These are phyloP conservation scores for Phaseolus lunatus DNA, from an alignment of 306 rosid genomes.

Conservation along the genomic window DNA sequence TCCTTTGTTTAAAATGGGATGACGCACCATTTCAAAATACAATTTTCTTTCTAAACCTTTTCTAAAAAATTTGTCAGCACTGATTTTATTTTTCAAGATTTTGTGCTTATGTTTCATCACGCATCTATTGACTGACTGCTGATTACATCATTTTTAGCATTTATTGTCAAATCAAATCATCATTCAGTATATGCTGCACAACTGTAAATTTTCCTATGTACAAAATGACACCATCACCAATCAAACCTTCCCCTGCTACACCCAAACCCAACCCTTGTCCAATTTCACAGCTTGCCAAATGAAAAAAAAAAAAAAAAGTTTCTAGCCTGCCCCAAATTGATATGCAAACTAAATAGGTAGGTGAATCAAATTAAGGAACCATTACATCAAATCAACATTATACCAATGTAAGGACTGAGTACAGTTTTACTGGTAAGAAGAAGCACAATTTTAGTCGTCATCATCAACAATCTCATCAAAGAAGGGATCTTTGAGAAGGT, in stretches of 20 bases:
- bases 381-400: not conserved
- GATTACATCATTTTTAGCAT: slow-evolving; percentile 9
- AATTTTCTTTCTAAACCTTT: not conserved
- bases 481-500: slow-evolving; percentile 80
- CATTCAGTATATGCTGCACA: slow-evolving; percentile 31
- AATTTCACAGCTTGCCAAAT: slow-evolving; percentile 38
- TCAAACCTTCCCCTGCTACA: slow-evolving; percentile 34
- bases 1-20: not conserved
- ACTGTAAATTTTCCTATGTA: slow-evolving; percentile 36
- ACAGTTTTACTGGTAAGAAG: slow-evolving; percentile 34
- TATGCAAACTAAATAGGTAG: slow-evolving; percentile 16
- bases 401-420: slow-evolving; percentile 1
- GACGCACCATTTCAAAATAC: not conserved
- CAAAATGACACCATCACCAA: slow-evolving; percentile 51
- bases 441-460: slow-evolving; percentile 48
- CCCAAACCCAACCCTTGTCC: slow-evolving; percentile 41
- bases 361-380: slow-evolving; percentile 5
- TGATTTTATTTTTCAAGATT: slow-evolving; percentile 3
- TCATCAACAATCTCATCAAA: slow-evolving; percentile 64
- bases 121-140: not conserved
- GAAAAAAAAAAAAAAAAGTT: slow-evolving; percentile 1
- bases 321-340: slow-evolving; percentile 34
- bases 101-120: not conserved
- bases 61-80: not conserved
- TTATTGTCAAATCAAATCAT: slow-evolving; percentile 24